Base-by-base conservation (phyloP, 805 yeast genomes). In the Yamadazyma ubonensis region DNA sequence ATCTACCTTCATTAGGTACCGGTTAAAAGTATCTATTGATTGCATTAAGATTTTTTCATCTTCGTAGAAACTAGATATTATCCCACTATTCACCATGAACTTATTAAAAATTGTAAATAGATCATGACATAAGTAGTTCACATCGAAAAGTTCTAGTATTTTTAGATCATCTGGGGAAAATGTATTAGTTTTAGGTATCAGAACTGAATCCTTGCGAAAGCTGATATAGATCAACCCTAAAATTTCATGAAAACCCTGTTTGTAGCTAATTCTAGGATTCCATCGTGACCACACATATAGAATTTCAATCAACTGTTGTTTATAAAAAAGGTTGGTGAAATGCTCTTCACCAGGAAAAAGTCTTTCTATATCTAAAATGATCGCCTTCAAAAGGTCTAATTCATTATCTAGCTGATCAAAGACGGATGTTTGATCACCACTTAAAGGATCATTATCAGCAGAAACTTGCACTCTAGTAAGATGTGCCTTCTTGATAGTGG, bases 211-310 rank as follows among this genome's bases (percentile, higher is more conserved):
- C 6, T 51, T 48, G 42, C 57, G 49, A 12, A 75, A 46, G 38
- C 63, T 64, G 14, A 70, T 57, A 50, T 63, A 75, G 6, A 77
- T 59, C 39, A 76, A 51, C 1, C 81, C 82, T 38, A 71, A 55
- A 3, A 76, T 57, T 51, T 77, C 82, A 55, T 77, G 82, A 36
- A 75, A 52, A 1, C 82, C 82, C 51, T 77, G 82, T 45, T 68
- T 71, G 45, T 73, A 73, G n/a, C 76, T 73, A 21, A 75, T 57
- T 6, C 53, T 61, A 2, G 74, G 68, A 40, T 71, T 67, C 46
- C 74, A 65, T 54, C 72, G 73, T 42, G 76, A 61, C 78, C 79
- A 75, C 3, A 70, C 55, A 51, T 59, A 77, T 7, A 77, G 54
- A 2, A 75, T 53, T 43, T 70, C 71, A 21, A 74, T 63, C 19